Evolutionary conservation across 495 filamentous ascomycete genomes (phyloP).

Genomic region (Massariosphaeria phaeospora): DNA sequence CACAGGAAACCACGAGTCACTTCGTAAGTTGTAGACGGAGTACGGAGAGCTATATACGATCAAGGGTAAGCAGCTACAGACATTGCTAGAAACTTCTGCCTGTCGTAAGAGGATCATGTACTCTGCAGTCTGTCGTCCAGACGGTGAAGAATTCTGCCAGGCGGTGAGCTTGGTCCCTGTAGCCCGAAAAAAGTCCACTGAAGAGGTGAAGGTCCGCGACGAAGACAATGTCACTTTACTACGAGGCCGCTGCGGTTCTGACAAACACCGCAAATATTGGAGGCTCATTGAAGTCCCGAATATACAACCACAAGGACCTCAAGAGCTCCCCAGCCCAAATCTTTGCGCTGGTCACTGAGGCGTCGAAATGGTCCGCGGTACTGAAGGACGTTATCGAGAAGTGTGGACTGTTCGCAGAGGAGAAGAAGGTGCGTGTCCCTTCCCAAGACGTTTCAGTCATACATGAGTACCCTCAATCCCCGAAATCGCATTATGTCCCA

Average conservation of each 20-base stretch:
- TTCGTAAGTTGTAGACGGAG: too few species aligned
- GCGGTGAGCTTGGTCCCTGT: constrained; percentile 12
- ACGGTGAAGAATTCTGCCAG: neutral
- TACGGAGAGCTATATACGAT: too few species aligned
- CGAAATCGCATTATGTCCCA: neutral
- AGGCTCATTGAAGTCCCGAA: constrained; percentile 75
- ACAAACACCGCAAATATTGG: constrained; percentile 54
- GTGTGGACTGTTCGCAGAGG: constrained; percentile 48
- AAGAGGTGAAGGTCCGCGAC: too few species aligned
- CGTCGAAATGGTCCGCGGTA: constrained; percentile 82
- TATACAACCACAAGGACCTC: constrained; percentile 64
- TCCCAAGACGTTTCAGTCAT: too few species aligned
- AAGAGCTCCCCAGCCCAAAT: constrained; percentile 76
- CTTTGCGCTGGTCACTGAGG: constrained; percentile 78
- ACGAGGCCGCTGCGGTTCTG: constrained; percentile 76
- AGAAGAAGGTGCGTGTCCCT: constrained; percentile 73
- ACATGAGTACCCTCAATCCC: neutral
- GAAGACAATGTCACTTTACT: constrained; percentile 95
- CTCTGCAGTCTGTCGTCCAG: too few species aligned
- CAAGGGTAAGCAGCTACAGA: too few species aligned
- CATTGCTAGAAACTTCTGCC: too few species aligned
- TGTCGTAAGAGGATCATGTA: too few species aligned
- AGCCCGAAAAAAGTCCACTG: too few species aligned
- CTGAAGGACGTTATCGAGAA: constrained; percentile 81
- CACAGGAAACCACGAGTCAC: too few species aligned